Conservation (phyloP, 2,329 filamentous ascomycete genomes). For the Eurotiales sp. region DNA sequence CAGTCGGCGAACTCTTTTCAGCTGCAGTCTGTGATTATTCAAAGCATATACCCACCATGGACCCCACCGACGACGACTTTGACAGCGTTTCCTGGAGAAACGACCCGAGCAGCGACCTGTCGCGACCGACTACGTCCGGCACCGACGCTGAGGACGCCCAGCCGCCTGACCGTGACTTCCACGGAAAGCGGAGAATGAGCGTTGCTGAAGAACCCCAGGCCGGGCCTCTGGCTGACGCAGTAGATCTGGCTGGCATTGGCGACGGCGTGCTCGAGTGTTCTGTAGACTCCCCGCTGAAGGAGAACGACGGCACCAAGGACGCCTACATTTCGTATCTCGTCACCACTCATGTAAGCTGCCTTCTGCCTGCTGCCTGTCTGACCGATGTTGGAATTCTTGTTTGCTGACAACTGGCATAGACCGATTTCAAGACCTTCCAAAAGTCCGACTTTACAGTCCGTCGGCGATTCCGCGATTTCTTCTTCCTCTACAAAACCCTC, state of each 20-base stretch:
- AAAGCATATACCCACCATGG: constrained; percentile 31
- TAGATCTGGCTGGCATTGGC: constrained; percentile 62
- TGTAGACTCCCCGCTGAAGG: constrained; percentile 81
- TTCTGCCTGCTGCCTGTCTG: background rate
- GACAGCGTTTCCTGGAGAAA: constrained; percentile 76
- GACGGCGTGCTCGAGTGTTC: constrained; percentile 77
- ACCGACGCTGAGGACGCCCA: constrained; percentile 37
- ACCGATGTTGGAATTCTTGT: too few species aligned
- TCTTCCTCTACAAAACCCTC: constrained; percentile 91
- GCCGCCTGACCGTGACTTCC: constrained; percentile 37
- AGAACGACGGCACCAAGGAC: constrained; percentile 95
- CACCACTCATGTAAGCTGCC: constrained; percentile 69
- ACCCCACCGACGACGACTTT: constrained; percentile 62
- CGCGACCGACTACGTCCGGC: constrained; percentile 39
- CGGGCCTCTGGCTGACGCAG: constrained; percentile 48
- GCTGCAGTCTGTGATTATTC: too few species aligned
- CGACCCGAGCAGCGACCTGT: constrained; percentile 50
- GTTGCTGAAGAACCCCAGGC: constrained; percentile 45
- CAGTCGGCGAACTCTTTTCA: too few species aligned
- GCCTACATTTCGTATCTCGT: constrained; percentile 95
- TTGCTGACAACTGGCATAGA: too few species aligned
- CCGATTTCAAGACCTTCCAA: constrained; percentile 90
- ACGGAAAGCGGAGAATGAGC: constrained; percentile 48
- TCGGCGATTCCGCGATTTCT: constrained; percentile 94
- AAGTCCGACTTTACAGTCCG: constrained; percentile 74